Evolutionary conservation across 2,329 filamentous ascomycete genomes (phyloP), one percentile per base, ranked within the genome.

Genomic region (Cladosporium sphaerospermum): DNA sequence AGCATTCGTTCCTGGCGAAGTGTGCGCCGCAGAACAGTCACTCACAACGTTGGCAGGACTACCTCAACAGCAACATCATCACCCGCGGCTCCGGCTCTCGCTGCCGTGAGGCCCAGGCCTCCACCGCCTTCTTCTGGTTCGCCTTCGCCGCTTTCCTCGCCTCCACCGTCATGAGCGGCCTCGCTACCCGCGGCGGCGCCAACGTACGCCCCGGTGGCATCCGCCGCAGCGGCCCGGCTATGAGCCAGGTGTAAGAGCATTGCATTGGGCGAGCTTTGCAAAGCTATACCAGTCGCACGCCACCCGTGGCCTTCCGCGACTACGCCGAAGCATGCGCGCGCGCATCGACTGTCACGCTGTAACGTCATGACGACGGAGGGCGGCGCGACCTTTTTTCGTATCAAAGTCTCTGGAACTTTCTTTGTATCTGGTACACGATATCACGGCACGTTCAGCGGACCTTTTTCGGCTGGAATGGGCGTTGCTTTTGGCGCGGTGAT

Each of bases 91-190:
- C 82, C 43, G 69, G 74, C 78, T 82, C 84, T 73, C 80, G 85
- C 59, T 91, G 88, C 73, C 83, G 81, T 57, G 82, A 89, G 71
- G 80, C 88, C 13, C 87, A 91, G 73, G 87, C 87, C 36, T 79
- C 80, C 57, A 82, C 80, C 33, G 85, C 81, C 36, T 92, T 92
- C 73, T 78, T 89, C 71, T 92, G 85, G 85, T 90, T 91, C 72
- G 78, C 88, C 45, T 88, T 85, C 67, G 77, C 73, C 37, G 75
- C 78, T 23, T 86, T 85, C 64, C 71, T 75, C 28, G 82, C 66
- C 14, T 71, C 74, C 3, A 77, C 78, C 39, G 67, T 83, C 42
- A 73, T 81, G 64, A 76, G 87, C 57, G 71, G 78, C 52, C 67
- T 82, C 62, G 71, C 73, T 55, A 76, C 78, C 54, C 75, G 78